A percentile compares a stretch with the other conserved stretches of the same genome.
phyloP scores from a whole-genome alignment of 345 rosid genomes.

The Lagerstroemia speciosa region DNA sequence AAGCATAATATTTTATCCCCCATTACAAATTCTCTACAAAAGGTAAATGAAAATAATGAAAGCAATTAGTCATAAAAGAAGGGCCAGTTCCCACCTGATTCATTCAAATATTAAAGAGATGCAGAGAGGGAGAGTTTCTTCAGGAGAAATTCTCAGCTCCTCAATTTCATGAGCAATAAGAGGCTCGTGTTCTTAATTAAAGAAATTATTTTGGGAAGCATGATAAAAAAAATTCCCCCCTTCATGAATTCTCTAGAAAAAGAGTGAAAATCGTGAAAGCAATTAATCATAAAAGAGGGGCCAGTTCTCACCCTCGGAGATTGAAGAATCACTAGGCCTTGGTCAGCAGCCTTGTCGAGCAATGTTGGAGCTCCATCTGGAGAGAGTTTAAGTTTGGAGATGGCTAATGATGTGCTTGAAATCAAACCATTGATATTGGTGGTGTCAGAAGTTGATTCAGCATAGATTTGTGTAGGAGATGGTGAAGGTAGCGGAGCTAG shows the following conservation, averaged over 20 bases:
- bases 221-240: slow-evolving; percentile 3
- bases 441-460: slow-evolving; percentile 14
- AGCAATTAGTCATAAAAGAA: too few species aligned
- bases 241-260: too few species aligned
- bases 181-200: not conserved
- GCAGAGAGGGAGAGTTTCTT: not conserved
- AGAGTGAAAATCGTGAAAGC: not conserved
- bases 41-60: too few species aligned
- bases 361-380: slow-evolving; percentile 32
- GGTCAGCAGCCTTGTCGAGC: slow-evolving; percentile 59
- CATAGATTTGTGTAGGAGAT: slow-evolving; percentile 25
- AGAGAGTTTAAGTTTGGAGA: slow-evolving; percentile 37
- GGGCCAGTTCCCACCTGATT: slow-evolving; percentile 38
- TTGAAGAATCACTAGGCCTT: slow-evolving; percentile 59
- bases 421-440: slow-evolving; percentile 36
- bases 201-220: not conserved
- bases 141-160: not conserved
- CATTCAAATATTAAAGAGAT: not conserved
- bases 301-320: slow-evolving; percentile 64
- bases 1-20: too few species aligned
- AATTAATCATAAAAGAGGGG: not conserved
- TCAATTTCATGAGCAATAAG: not conserved
- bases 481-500: slow-evolving; percentile 18
- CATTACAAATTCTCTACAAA: too few species aligned
- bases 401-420: slow-evolving; percentile 48